phyloP scores from a whole-genome alignment of 805 yeast species.

The Wickerhamiella siamensis region DNA sequence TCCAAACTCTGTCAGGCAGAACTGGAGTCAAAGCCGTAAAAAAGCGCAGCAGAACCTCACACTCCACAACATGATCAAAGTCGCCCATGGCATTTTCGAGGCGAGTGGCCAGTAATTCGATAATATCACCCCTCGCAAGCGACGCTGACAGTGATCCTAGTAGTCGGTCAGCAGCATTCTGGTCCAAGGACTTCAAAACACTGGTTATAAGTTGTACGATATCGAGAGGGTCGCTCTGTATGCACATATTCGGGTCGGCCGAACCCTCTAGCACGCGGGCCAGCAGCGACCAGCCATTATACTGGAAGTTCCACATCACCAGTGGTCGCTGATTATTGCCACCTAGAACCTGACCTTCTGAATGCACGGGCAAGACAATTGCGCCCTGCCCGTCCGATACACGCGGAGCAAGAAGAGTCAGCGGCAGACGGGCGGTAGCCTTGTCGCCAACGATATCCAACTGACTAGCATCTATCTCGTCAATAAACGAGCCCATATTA shows the following conservation, averaged over 20 bases:
- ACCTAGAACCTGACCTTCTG: slow-evolving; percentile 52
- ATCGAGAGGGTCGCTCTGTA: slow-evolving; percentile 26
- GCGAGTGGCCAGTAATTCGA: slow-evolving; percentile 49
- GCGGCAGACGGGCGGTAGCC: slow-evolving; percentile 38
- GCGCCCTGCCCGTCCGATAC: slow-evolving; percentile 34
- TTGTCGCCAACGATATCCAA: slow-evolving; percentile 24
- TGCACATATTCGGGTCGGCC: slow-evolving; percentile 14
- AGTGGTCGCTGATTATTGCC: slow-evolving; percentile 26
- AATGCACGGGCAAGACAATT: slow-evolving; percentile 37
- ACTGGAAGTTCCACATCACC: slow-evolving; percentile 56
- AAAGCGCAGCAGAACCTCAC: slow-evolving; percentile 35
- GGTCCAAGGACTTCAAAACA: slow-evolving; percentile 30
- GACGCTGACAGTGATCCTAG: slow-evolving; percentile 29
- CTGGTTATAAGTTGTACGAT: slow-evolving; percentile 38
- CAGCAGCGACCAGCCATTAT: slow-evolving; percentile 76
- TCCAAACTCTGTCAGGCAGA: slow-evolving; percentile 62
- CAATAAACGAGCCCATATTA: slow-evolving; percentile 45
- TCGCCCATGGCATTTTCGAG: slow-evolving; percentile 53
- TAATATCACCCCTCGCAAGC: slow-evolving; percentile 40
- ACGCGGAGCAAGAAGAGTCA: slow-evolving; percentile 44
- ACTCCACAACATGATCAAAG: slow-evolving; percentile 31
- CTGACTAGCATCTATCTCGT: slow-evolving; percentile 5
- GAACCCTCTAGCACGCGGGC: slow-evolving; percentile 56
- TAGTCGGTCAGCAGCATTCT: slow-evolving; percentile 30
- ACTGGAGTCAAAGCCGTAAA: slow-evolving; percentile 35